Percentiles rank a stretch among this genome's conserved stretches.
phyloP scores from a whole-genome alignment of 2,329 filamentous ascomycete species.

The Fusarium compactum region DNA sequence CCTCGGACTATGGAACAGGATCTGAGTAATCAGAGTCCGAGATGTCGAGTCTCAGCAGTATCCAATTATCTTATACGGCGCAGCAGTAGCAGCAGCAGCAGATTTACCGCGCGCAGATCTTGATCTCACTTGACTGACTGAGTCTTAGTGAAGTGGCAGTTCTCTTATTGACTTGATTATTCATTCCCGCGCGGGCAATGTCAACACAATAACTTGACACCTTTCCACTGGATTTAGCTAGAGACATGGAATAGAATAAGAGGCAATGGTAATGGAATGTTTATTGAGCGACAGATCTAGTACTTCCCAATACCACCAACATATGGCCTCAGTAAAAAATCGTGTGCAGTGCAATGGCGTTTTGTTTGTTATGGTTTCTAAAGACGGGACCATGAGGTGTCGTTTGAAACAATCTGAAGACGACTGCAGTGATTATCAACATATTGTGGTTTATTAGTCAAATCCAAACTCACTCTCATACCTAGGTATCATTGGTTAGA shows the following conservation, averaged over 20 bases:
- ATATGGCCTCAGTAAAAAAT: too few relatives aligned
- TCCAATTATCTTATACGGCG: constrained; percentile 8
- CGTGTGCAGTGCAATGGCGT: neutral
- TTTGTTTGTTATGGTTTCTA: too few relatives aligned
- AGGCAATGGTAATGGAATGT: neutral
- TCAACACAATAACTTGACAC: neutral
- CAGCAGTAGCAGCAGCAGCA: neutral
- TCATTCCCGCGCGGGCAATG: neutral
- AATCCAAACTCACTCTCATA: too few relatives aligned
- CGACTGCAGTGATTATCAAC: too few relatives aligned
- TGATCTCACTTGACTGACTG: neutral
- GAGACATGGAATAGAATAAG: neutral
- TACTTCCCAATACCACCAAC: too few relatives aligned
- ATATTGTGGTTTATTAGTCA: too few relatives aligned
- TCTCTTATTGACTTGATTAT: neutral
- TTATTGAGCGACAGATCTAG: too few relatives aligned
- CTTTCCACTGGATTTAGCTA: neutral
- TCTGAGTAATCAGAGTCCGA: neutral
- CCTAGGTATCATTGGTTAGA: too few relatives aligned
- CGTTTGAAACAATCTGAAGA: too few relatives aligned
- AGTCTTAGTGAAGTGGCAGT: neutral
- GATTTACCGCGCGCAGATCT: constrained; percentile 12
- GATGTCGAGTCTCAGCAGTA: neutral
- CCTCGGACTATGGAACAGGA: neutral
- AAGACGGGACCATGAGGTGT: too few relatives aligned